phyloP scores from a whole-genome alignment of 2,329 filamentous ascomycete genomes.

The Rutstroemia sp. region DNA sequence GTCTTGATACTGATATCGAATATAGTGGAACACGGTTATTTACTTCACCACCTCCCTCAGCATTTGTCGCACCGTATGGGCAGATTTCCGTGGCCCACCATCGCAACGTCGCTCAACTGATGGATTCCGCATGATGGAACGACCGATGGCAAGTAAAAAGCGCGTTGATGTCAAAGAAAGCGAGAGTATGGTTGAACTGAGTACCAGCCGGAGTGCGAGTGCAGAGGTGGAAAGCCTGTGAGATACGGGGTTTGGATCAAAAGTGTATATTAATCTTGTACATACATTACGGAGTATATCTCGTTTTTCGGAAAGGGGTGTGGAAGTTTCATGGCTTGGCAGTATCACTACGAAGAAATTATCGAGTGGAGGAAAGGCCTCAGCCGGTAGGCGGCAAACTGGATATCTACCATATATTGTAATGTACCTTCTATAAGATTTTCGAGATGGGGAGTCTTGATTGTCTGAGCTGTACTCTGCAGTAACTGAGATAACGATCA shows the following conservation, averaged over 20 bases:
- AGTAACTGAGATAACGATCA: too few relatives aligned
- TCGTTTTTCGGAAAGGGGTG: background rate
- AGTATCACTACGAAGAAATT: too few relatives aligned
- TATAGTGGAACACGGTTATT: constrained; percentile 65
- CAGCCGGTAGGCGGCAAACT: too few relatives aligned
- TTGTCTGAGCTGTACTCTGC: too few relatives aligned
- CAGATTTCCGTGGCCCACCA: background rate
- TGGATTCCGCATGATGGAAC: constrained; percentile 2
- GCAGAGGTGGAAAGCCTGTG: background rate
- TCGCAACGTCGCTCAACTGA: background rate
- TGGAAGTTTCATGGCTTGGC: background rate
- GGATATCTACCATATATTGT: too few relatives aligned
- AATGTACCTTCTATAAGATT: too few relatives aligned
- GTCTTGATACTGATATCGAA: background rate
- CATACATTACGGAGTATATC: background rate
- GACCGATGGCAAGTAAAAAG: background rate
- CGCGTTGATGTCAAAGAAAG: background rate
- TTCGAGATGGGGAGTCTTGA: too few relatives aligned
- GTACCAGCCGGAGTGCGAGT: background rate
- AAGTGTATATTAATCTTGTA: background rate
- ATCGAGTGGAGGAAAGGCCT: too few relatives aligned
- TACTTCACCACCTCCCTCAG: constrained; percentile 61
- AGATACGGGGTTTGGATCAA: background rate
- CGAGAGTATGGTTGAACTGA: constrained; percentile 4
- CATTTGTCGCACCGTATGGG: constrained; percentile 2